phyloP scores from a whole-genome alignment of 78 protist genomes.

The Mastigamoeba balamuthi region DNA sequence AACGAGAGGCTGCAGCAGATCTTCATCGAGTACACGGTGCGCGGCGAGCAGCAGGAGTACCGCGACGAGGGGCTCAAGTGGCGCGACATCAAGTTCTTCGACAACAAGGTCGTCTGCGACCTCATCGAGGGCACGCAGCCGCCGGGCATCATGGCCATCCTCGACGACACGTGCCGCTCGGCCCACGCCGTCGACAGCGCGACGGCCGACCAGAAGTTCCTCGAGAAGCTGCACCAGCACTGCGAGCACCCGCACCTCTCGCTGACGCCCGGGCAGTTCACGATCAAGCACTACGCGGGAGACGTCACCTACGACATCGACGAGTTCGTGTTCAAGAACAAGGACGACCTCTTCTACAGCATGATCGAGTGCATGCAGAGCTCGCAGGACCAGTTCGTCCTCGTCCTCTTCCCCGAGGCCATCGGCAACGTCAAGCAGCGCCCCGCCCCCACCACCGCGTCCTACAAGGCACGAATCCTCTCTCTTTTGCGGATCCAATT shows the following conservation, averaged over 20 bases:
- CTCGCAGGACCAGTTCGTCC: constrained; percentile 28
- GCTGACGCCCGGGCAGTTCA: constrained; percentile 12
- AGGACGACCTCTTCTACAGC: constrained; percentile 43
- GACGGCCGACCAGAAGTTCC: constrained; percentile 25
- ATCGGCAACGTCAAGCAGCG: constrained; percentile 14
- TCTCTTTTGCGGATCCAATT: too few relatives aligned
- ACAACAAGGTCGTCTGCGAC: not conserved
- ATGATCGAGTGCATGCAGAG: constrained; percentile 42
- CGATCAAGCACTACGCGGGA: constrained; percentile 60
- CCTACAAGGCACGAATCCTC: constrained; percentile 31
- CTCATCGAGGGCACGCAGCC: constrained; percentile 13
- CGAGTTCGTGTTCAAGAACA: constrained; percentile 49
- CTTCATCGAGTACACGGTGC: constrained; percentile 31
- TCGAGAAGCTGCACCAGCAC: constrained; percentile 2
- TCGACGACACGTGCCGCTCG: constrained; percentile 11
- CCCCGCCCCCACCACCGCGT: constrained; percentile 21
- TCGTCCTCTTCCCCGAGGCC: constrained; percentile 43
- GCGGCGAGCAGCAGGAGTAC: constrained; percentile 39
- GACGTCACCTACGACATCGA: constrained; percentile 40
- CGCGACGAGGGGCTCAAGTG: constrained; percentile 3
- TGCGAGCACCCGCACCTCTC: constrained; percentile 33
- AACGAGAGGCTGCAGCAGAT: constrained; percentile 60
- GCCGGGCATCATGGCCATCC: not conserved
- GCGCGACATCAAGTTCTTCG: not conserved
- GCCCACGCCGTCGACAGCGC: constrained; percentile 47